Evolutionary conservation across 345 rosid genomes (phyloP), one percentile per base, ranked within the genome.

Genomic region (Pelargonium nanum): DNA sequence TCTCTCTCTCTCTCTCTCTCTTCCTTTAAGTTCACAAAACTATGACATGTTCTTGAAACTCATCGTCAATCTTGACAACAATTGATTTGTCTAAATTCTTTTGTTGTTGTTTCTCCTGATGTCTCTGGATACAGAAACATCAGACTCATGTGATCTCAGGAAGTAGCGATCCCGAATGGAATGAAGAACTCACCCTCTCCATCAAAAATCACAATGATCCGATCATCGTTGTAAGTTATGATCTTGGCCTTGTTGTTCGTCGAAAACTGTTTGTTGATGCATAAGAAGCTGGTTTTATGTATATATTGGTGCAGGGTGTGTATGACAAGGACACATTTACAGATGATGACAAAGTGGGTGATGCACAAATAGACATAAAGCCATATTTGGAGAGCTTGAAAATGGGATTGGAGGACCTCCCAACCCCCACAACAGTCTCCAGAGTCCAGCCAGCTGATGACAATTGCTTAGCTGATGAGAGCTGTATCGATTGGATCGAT

Each of bases 391-490:
- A 30, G 8, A 45, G 60, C 24, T 69, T 74, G 10, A 65, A 65
- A 61, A 65, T 69, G 77, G 73, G 64, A 10, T 19, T 68, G 61
- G 20, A 58, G 56, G 58, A 55, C 55, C 73, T 69, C 15, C 85
- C 89, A n/a, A 72, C 63, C 20, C 93, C 85, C 7, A 74, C 82
- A 25, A 72, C 74, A 56, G 62, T 88, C 65, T 75, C 73, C 61
- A 83, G 67, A 55, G 62, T 81, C 54, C 74, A 74, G 22, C 92
- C 92, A 0, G 59, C 61, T 22, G 52, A 60, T 63, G 65, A 62
- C 10, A 91, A 86, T 59, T 74, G 78, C 71, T 79, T 86, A 13
- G 62, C 81, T 1, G 84, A 80, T 12, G 90, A 83, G 70, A 85
- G 89, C 70, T 61, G 57, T 51, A 69, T 88, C 7, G 23, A 71